These are phyloP conservation scores for Ceratocystis diversiconidia DNA, from an alignment of 2,329 filamentous ascomycete species.

Conservation along the genomic window DNA sequence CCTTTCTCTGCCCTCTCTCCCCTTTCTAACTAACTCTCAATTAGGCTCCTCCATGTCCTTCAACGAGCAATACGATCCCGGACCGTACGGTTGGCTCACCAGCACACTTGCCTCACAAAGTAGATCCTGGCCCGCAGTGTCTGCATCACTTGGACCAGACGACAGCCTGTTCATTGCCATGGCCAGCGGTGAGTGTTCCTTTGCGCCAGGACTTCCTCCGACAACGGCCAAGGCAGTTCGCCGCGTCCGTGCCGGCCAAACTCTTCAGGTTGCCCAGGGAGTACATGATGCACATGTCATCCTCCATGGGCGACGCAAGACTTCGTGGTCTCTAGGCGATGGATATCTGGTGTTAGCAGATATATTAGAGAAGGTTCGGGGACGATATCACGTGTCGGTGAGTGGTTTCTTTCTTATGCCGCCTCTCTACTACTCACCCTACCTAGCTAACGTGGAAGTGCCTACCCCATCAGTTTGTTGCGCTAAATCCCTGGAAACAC, in stretches of 20 bases:
- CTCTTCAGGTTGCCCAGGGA: constrained; percentile 7
- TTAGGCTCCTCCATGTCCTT: constrained; percentile 16
- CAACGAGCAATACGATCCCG: constrained; percentile 15
- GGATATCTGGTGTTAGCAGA: constrained; percentile 8
- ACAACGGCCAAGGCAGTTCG: constrained; percentile 5
- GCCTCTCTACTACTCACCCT: background rate
- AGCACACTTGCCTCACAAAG: constrained; percentile 2
- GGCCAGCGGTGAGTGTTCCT: constrained; percentile 1
- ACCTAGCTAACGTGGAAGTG: background rate
- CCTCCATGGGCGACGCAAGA: constrained; percentile 6
- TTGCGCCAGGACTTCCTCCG: background rate
- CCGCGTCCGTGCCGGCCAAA: background rate
- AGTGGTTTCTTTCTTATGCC: background rate
- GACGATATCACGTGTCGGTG: constrained; percentile 13
- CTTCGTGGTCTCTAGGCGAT: constrained; percentile 4
- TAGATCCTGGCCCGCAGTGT: constrained; percentile 7
- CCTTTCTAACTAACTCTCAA: background rate
- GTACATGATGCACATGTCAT: constrained; percentile 8
- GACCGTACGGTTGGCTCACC: constrained; percentile 13
- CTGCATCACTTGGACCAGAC: constrained; percentile 9
- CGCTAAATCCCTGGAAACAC: constrained; percentile 10
- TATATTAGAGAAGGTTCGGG: constrained; percentile 10
- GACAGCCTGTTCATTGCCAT: constrained; percentile 5
- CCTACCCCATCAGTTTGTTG: background rate
- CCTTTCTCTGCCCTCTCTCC: background rate